Conservation (phyloP, 371 early-diverging fungal species). For the Circinella minor region DNA sequence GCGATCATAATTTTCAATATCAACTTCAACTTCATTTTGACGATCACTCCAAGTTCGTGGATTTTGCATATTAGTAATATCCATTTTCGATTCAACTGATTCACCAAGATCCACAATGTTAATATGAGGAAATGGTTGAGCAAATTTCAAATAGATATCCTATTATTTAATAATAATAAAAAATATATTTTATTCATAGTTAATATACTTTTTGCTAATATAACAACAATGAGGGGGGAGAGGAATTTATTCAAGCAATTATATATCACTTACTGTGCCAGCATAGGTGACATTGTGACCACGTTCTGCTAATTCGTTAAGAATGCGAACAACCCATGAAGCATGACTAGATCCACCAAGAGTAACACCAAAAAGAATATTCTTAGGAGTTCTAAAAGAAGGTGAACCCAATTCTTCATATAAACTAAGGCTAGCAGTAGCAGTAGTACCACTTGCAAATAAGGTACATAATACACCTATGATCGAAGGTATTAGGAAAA, state of each 20-base stretch:
- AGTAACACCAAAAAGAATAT: slow-evolving; percentile 10
- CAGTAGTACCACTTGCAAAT: no score
- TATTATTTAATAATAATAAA: slow-evolving; percentile 1
- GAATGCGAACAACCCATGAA: slow-evolving; percentile 12
- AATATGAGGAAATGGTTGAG: slow-evolving; percentile 22
- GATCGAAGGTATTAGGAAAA: no score
- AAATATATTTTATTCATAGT: not conserved
- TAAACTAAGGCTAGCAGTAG: not conserved
- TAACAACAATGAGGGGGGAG: not conserved
- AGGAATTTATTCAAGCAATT: not conserved
- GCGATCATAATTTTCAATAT: not conserved
- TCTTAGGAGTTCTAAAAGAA: slow-evolving; percentile 8
- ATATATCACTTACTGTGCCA: slow-evolving; percentile 9
- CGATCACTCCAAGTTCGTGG: not conserved
- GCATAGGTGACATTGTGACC: slow-evolving; percentile 16
- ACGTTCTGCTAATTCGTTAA: slow-evolving; percentile 11
- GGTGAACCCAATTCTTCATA: no score
- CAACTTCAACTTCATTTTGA: not conserved
- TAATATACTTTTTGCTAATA: not conserved
- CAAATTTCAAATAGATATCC: slow-evolving; percentile 26
- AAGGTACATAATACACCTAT: no score
- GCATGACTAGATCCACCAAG: slow-evolving; percentile 21
- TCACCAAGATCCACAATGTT: slow-evolving; percentile 19
- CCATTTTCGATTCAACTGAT: not conserved
- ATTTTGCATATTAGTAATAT: not conserved